Conservation (phyloP, 768 basidiomycete genomes). For the Imleria badia region DNA sequence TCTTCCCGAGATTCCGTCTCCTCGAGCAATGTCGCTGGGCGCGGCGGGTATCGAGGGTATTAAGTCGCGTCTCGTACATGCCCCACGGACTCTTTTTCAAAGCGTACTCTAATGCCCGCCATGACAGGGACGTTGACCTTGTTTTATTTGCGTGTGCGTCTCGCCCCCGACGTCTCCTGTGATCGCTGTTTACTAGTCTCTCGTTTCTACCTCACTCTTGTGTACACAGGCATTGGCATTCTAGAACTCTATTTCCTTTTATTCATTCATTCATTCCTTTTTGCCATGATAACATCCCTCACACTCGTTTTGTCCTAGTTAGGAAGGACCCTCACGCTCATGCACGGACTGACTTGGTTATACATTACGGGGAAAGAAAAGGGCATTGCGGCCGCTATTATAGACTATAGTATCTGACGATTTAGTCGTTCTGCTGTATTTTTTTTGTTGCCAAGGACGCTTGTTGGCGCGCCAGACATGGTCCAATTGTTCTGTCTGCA, state of each 20-base stretch:
- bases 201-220: constrained; percentile 10
- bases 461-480: no score
- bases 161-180: not conserved
- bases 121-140: constrained; percentile 13
- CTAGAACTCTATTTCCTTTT: constrained; percentile 2
- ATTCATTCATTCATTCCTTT: no score
- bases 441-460: not conserved
- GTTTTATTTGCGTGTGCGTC: no score
- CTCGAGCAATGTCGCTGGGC: constrained; percentile 28
- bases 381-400: not conserved
- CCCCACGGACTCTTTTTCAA: not conserved
- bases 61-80: not conserved
- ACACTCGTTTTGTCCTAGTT: not conserved
- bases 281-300: not conserved
- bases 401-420: not conserved
- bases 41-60: constrained; percentile 29
- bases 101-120: constrained; percentile 11
- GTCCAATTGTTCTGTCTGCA: no score
- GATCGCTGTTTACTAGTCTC: constrained; percentile 11
- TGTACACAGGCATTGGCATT: constrained; percentile 7
- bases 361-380: constrained; percentile 8
- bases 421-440: not conserved
- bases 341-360: not conserved
- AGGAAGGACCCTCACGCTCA: not conserved
- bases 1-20: constrained; percentile 20